Percentiles rank a stretch among this genome's conserved stretches.
phyloP scores from a whole-genome alignment of 2,329 filamentous ascomycete genomes.

The Pseudogymnoascus sp. region DNA sequence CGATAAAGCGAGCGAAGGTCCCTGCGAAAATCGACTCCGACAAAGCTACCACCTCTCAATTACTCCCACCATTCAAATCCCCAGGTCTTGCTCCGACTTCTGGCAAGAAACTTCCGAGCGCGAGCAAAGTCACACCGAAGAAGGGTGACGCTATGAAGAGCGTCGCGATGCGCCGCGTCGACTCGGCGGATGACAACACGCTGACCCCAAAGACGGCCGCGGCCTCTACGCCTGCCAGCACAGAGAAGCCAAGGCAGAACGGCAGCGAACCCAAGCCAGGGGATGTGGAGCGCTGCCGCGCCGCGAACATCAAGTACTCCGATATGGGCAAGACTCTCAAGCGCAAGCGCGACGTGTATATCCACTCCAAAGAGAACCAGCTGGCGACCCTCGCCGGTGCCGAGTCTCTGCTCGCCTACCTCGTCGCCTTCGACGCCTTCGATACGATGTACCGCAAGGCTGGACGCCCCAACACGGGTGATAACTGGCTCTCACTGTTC shows the following conservation, averaged over 20 bases:
- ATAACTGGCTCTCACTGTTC: conserved; percentile 2
- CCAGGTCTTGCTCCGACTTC: neutral
- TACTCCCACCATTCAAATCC: neutral
- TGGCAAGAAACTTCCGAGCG: neutral
- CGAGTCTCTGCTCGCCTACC: conserved; percentile 25
- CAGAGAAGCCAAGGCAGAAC: conserved; percentile 24
- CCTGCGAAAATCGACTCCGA: neutral
- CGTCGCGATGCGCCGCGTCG: conserved; percentile 27
- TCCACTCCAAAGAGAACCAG: conserved; percentile 21
- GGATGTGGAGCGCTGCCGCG: conserved; percentile 13
- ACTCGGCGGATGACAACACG: conserved; percentile 32
- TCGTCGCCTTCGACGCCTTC: conserved; percentile 20
- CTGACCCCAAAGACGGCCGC: conserved; percentile 30
- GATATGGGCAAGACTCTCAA: conserved; percentile 22
- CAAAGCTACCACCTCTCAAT: neutral
- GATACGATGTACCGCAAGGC: neutral
- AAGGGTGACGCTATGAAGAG: conserved; percentile 28
- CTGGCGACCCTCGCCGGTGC: conserved; percentile 22
- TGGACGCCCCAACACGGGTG: neutral
- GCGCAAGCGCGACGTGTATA: conserved; percentile 25
- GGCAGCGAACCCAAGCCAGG: conserved; percentile 17
- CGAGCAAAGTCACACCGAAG: conserved; percentile 28
- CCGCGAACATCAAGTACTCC: conserved; percentile 14
- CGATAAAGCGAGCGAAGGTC: neutral
- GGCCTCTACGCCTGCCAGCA: conserved; percentile 26